Evolutionary conservation across 2,329 filamentous ascomycete species (phyloP).

Genomic region (Penicillium sp.): DNA sequence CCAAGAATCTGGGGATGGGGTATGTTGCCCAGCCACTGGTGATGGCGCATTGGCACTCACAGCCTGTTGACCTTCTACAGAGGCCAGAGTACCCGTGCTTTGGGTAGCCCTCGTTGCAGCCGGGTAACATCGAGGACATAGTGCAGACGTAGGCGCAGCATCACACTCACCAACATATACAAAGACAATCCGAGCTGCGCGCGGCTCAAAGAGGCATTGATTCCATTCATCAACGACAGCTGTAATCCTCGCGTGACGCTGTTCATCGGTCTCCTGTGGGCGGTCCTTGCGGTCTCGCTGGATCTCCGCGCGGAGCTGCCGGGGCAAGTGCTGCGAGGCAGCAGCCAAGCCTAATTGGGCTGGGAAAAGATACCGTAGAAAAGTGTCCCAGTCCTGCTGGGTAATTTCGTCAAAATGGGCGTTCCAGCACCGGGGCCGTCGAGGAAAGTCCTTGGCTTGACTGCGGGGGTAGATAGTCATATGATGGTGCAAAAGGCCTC

Average conservation of each 20-base stretch:
- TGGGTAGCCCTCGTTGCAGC: conserved; percentile 33
- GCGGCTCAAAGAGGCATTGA: conserved; percentile 38
- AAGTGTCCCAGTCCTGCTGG: conserved; percentile 44
- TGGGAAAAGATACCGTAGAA: conserved; percentile 41
- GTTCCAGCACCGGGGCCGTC: conserved; percentile 40
- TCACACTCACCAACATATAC: conserved; percentile 34
- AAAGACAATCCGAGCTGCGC: conserved; percentile 32
- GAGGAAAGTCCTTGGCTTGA: conserved; percentile 40
- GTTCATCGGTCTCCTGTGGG: conserved; percentile 39
- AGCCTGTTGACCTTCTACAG: conserved; percentile 8
- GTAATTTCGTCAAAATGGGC: conserved; percentile 30
- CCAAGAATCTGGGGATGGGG: conserved; percentile 14
- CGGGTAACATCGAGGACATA: conserved; percentile 40
- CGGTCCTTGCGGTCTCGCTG: conserved; percentile 41
- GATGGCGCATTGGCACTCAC: conserved; percentile 8
- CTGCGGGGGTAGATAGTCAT: conserved; percentile 40
- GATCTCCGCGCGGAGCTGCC: conserved; percentile 38
- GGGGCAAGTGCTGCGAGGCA: conserved; percentile 34
- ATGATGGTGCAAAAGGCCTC: conserved; percentile 31
- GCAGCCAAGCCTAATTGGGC: conserved; percentile 36
- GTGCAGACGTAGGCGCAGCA: conserved; percentile 31
- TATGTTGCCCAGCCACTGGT: conserved; percentile 10
- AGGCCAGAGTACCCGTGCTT: conserved; percentile 9
- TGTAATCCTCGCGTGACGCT: conserved; percentile 35
- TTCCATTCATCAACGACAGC: conserved; percentile 44